Percentiles rank a stretch among this genome's conserved stretches.
Evolutionary conservation across 2,329 filamentous ascomycete species (phyloP).

Genomic region (Bipolaris zeicola): DNA sequence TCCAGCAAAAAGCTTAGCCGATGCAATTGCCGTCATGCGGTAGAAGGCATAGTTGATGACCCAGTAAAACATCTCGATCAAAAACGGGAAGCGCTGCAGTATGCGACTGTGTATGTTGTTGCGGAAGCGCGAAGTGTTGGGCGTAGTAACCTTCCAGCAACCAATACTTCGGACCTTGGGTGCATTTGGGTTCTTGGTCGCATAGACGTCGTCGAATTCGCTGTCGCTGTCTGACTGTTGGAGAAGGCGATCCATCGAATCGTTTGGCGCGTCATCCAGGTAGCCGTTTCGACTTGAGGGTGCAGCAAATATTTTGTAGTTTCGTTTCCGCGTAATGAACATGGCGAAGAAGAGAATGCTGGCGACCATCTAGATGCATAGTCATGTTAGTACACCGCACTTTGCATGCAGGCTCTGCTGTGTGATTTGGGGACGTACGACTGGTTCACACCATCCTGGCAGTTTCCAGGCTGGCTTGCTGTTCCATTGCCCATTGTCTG

Average conservation of each 20-base stretch:
- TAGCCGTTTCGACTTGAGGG: slow-evolving; percentile 33
- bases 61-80: slow-evolving; percentile 79
- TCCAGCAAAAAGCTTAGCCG: slow-evolving; percentile 59
- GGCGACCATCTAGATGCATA: slow-evolving; percentile 53
- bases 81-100: slow-evolving; percentile 70
- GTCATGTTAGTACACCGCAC: slow-evolving; percentile 11
- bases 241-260: slow-evolving; percentile 51
- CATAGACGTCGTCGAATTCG: slow-evolving; percentile 45
- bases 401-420: neutral
- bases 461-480: slow-evolving; percentile 51
- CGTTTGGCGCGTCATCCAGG: slow-evolving; percentile 45
- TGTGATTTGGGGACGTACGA: slow-evolving; percentile 34
- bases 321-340: slow-evolving; percentile 54
- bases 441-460: slow-evolving; percentile 50
- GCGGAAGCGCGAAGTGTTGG: slow-evolving; percentile 66
- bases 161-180: slow-evolving; percentile 59
- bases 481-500: slow-evolving; percentile 42
- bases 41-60: slow-evolving; percentile 69
- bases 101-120: slow-evolving; percentile 66
- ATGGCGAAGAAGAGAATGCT: slow-evolving; percentile 57
- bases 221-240: slow-evolving; percentile 44
- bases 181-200: slow-evolving; percentile 44
- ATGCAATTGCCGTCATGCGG: slow-evolving; percentile 61
- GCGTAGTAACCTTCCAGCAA: slow-evolving; percentile 59
- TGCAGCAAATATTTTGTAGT: slow-evolving; percentile 51